A percentile compares a stretch with the other conserved stretches of the same genome.
Conservation (phyloP, 2,329 filamentous ascomycete species). For the Akanthomyces dipterigenus region DNA sequence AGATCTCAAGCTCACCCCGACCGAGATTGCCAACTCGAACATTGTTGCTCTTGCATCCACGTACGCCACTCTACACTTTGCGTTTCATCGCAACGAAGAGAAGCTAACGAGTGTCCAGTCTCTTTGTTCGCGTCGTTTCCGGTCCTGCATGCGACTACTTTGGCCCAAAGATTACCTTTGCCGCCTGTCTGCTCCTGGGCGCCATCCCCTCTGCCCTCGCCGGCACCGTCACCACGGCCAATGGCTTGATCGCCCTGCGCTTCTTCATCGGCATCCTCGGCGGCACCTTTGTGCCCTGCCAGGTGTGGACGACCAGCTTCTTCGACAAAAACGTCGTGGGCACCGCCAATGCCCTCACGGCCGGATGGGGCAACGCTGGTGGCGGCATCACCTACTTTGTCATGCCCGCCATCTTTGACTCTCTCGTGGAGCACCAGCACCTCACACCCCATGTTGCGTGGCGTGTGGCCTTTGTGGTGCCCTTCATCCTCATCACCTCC, state of each 20-base stretch:
- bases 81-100: not conserved
- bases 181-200: conserved; percentile 63
- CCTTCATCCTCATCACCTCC: conserved; percentile 65
- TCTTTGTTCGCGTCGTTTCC: conserved; percentile 69
- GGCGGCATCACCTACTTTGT: conserved; percentile 90
- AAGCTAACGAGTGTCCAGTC: not conserved
- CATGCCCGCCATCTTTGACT: conserved; percentile 86
- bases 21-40: conserved; percentile 81
- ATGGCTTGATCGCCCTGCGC: conserved; percentile 60
- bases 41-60: conserved; percentile 69
- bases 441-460: conserved; percentile 65
- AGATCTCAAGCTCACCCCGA: conserved; percentile 64
- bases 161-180: conserved; percentile 75
- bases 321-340: conserved; percentile 94
- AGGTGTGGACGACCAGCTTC: conserved; percentile 89
- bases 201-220: conserved; percentile 76
- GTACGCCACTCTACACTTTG: conserved; percentile 15
- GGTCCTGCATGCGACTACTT: conserved; percentile 82
- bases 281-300: conserved; percentile 77
- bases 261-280: conserved; percentile 80
- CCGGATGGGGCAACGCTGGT: conserved; percentile 79
- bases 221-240: conserved; percentile 59
- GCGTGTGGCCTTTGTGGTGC: conserved; percentile 79
- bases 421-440: conserved; percentile 53
- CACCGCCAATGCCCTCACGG: conserved; percentile 78